Evolutionary conservation across 192 early-diverging fungal species (phyloP), one percentile per base, ranked within the genome.

Genomic region (Haplosporangium gracile): DNA sequence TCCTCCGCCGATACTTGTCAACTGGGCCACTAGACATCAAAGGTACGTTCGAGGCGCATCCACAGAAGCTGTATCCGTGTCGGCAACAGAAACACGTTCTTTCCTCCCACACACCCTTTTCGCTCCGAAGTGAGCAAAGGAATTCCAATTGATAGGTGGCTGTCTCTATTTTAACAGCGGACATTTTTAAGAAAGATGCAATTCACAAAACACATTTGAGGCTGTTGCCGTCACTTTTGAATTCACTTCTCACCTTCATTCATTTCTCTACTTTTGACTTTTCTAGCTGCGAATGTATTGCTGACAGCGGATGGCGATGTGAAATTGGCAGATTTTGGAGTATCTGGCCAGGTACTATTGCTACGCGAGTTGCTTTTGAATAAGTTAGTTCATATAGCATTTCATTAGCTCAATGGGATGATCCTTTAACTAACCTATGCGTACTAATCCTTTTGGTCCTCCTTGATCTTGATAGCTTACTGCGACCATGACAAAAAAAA

Each of bases 311-410:
- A 83, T 43, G 89, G 89, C 45, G 82, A 89, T 78, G 89, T 99
- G 76, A 99, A 99, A 89, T 90, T 99, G 76, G 98, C 97, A 0
- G 98, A 99, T 90, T 99, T 99, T 92, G 98, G 98, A 20, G 98
- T 99, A 20, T 96, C 96, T 38, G 97, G 97, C 29, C 98, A 99
- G 89, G 90, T 96, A 80, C 34, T 29, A 9, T 3, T 51, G 18
- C 49, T 18, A 2, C 18, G 49, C 15, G 16, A 10, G 39, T 7
- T 15, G 49, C 38, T 22, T 22, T 70, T 32, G 22, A 22, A 22
- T 13, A 70, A 39, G 8, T 38, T 38, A 13, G 24, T n/a, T 15
- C 4, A 55, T 55, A 36, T 55, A 36, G 24, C 47, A 55, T 2
- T 45, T 47, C 20, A 53, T 18, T 22, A 55, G 16, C 20, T 9